Evolutionary conservation across 306 rosid genomes (phyloP).

Genomic region (Cucurbita ficifolia): DNA sequence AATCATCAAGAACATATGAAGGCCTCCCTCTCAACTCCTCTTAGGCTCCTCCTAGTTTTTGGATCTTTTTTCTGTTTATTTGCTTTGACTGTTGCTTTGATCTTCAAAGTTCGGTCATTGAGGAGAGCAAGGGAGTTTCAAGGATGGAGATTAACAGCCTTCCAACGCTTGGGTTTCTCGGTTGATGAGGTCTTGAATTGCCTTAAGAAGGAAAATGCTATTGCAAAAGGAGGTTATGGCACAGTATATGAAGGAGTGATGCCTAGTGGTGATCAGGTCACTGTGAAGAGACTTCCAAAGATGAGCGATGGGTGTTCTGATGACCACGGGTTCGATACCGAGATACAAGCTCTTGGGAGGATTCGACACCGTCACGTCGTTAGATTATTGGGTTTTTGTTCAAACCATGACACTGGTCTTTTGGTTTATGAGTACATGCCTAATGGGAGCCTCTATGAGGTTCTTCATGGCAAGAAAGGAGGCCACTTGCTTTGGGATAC

Average conservation of each 20-base stretch:
- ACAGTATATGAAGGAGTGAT: conserved; percentile 77
- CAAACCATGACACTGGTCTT: conserved; percentile 85
- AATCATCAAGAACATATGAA: conserved; percentile 34
- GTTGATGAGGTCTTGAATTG: conserved; percentile 74
- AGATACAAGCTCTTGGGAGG: conserved; percentile 82
- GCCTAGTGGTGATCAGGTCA: conserved; percentile 61
- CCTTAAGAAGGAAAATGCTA: conserved; percentile 66
- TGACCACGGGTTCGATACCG: conserved; percentile 80
- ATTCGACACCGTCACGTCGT: conserved; percentile 87
- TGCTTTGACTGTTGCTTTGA: conserved; percentile 37
- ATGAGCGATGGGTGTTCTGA: conserved; percentile 75
- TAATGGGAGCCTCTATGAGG: conserved; percentile 83
- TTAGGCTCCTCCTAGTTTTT: conserved; percentile 13
- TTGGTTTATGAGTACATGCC: conserved; percentile 93
- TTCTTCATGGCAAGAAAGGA: conserved; percentile 96
- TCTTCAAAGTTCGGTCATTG: conserved; percentile 60
- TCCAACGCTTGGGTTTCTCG: conserved; percentile 79
- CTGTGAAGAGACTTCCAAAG: conserved; percentile 79
- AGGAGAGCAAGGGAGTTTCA: conserved; percentile 67
- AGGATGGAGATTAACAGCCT: conserved; percentile 77
- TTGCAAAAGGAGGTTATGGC: conserved; percentile 89
- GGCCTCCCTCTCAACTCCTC: conserved; percentile 24
- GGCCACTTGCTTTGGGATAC: conserved; percentile 91
- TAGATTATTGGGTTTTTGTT: conserved; percentile 72
- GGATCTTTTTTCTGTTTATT: neutral